Percentiles rank a stretch among this genome's conserved stretches.
Conservation (phyloP, 31 red algal genomes). For the Bonnemaisonia californica region DNA sequence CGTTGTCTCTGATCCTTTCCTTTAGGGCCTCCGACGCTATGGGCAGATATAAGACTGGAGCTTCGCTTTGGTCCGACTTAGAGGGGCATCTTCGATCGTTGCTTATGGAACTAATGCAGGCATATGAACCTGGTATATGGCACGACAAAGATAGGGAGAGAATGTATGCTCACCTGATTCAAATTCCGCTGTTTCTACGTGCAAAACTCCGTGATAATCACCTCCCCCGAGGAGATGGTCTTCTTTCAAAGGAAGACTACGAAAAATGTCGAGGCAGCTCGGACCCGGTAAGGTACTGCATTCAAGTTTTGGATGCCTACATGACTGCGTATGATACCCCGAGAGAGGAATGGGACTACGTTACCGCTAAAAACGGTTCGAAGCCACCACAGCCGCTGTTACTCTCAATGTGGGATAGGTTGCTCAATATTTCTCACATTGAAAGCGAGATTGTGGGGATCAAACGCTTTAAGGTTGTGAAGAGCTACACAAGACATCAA, state of each 20-base stretch:
- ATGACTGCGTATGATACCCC: background rate
- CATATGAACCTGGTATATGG: slow-evolving; percentile 15
- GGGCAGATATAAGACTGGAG: slow-evolving; percentile 38
- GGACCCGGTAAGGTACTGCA: background rate
- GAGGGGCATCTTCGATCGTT: slow-evolving; percentile 26
- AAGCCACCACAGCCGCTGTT: background rate
- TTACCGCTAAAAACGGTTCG: background rate
- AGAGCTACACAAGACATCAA: slow-evolving; percentile 34
- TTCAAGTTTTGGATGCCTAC: background rate
- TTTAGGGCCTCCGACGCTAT: slow-evolving; percentile 50
- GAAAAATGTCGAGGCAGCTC: slow-evolving; percentile 5
- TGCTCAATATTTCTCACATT: background rate
- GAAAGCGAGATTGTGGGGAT: slow-evolving; percentile 12
- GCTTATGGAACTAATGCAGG: slow-evolving; percentile 28
- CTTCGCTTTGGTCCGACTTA: slow-evolving; percentile 15
- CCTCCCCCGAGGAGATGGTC: slow-evolving; percentile 9
- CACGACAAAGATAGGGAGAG: slow-evolving; percentile 41
- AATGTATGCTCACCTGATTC: slow-evolving; percentile 40
- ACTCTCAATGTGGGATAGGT: background rate
- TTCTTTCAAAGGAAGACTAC: slow-evolving; percentile 22
- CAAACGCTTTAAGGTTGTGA: slow-evolving; percentile 8
- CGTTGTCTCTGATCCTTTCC: slow-evolving; percentile 45
- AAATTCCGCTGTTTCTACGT: slow-evolving; percentile 30
- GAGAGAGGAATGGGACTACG: background rate
- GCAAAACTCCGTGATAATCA: slow-evolving; percentile 25